Evolutionary conservation across 148 eudicot species (phyloP), one percentile per base, ranked within the genome.

Genomic region (Rhododendron kiyosumense): DNA sequence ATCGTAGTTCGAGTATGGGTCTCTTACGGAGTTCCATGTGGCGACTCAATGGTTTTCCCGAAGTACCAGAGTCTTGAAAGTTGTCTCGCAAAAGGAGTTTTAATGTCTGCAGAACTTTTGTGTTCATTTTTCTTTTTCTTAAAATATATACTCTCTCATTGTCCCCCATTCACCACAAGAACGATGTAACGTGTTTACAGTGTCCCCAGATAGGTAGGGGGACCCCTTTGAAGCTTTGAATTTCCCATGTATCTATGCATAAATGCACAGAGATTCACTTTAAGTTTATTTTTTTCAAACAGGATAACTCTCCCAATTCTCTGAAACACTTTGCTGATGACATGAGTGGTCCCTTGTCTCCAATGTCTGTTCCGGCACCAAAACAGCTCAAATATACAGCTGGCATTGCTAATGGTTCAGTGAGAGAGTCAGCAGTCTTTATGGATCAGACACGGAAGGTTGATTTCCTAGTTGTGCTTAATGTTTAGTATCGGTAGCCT

Each of bases 371-470:
- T 67, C 98, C 98, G 74, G 98, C 96, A 81, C 98, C 91, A 79
- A 97, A 97, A 87, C 99, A 97, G 90, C 92, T 97, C 83, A 97
- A 97, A 85, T 97, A 94, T 88, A 88, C 98, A 83, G 98, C 99
- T 2, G 99, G 99, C 75, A 91, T 97, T 48, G 99, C 93, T 52
- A 97, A 92, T 91, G 94, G 91, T 67, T 95, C 94, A 24, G 91
- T 89, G 85, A 88, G 91, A 83, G 98, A 95, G 51, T 93, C 97
- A 84, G 91, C 98, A 69, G 94, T 95, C 76, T 95, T 94, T 84
- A 87, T 92, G 67, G 98, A 97, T 86, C 91, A 91, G 88, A 81
- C 93, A 46, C 91, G 96, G 87, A 97, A 95, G 99, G 99, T 95
- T 75, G 48, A 54, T 86, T 63, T 87, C 41, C 36, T 67, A 30